Conservation (phyloP, 208 protist species). For the Phytomonas sp. region DNA sequence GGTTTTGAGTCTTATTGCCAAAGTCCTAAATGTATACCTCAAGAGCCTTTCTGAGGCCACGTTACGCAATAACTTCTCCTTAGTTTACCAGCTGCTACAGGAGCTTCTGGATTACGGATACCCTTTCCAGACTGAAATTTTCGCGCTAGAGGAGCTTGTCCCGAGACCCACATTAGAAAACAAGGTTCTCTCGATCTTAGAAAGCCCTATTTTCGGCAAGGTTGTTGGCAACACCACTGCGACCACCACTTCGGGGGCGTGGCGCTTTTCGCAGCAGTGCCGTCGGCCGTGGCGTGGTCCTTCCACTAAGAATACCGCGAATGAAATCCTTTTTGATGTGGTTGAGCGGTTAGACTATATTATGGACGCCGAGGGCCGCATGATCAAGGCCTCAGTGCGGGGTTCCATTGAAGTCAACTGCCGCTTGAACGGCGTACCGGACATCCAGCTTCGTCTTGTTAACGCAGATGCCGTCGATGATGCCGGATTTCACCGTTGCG, state of each 20-base stretch:
- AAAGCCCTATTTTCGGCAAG: constrained; percentile 26
- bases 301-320: constrained; percentile 55
- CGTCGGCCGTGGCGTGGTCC: constrained; percentile 70
- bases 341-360: constrained; percentile 82
- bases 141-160: constrained; percentile 82
- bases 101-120: constrained; percentile 91
- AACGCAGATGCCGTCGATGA: constrained; percentile 69
- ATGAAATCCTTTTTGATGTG: constrained; percentile 92
- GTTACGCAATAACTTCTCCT: constrained; percentile 86
- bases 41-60: constrained; percentile 67
- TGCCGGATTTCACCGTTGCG: constrained; percentile 85
- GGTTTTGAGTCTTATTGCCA: constrained; percentile 50
- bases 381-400: constrained; percentile 47
- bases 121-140: constrained; percentile 83
- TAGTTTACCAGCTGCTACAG: constrained; percentile 87
- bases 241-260: constrained; percentile 15
- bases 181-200: constrained; percentile 67
- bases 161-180: constrained; percentile 73
- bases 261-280: constrained; percentile 11
- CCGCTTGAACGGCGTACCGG: constrained; percentile 84
- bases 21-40: constrained; percentile 67
- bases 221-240: constrained; percentile 13
- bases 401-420: constrained; percentile 80
- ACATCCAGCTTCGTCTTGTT: constrained; percentile 65
- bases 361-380: constrained; percentile 65